Evolutionary conservation across 306 rosid species (phyloP).

Genomic region (Carpinus viminea): DNA sequence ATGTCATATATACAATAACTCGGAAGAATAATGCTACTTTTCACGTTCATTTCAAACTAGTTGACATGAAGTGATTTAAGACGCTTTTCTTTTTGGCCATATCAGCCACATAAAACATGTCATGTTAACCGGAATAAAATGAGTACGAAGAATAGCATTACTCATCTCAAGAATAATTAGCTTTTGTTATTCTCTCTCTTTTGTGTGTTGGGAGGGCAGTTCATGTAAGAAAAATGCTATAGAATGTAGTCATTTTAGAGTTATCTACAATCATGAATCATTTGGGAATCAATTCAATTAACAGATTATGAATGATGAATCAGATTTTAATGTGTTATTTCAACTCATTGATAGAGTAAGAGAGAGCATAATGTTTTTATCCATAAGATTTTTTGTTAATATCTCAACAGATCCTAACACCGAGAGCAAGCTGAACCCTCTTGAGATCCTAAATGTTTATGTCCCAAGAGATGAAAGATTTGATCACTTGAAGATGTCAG

Average conservation of each 20-base stretch:
- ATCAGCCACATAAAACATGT: too few species aligned
- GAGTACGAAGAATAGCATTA: too few species aligned
- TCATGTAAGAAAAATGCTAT: not conserved
- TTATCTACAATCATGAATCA: not conserved
- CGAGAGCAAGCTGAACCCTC: conserved; percentile 39
- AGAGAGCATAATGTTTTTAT: not conserved
- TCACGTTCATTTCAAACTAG: too few species aligned
- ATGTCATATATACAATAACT: not conserved
- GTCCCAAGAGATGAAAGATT: conserved; percentile 82
- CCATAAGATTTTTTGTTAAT: conserved; percentile 1
- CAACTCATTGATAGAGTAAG: not conserved
- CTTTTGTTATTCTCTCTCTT: not conserved
- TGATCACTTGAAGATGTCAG: conserved; percentile 68
- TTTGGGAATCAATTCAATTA: not conserved
- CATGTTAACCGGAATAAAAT: too few species aligned
- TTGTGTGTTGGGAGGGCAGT: not conserved
- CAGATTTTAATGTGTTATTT: not conserved
- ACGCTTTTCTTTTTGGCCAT: too few species aligned
- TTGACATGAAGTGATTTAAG: too few species aligned
- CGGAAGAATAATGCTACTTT: not conserved
- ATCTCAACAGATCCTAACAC: conserved; percentile 44
- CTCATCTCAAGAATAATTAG: not conserved
- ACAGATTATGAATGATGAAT: not conserved
- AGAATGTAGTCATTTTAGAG: not conserved
- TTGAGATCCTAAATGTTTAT: conserved; percentile 41